Conservation (phyloP, 352 stramenopile genomes). For the Globisporangium megalacanthum region DNA sequence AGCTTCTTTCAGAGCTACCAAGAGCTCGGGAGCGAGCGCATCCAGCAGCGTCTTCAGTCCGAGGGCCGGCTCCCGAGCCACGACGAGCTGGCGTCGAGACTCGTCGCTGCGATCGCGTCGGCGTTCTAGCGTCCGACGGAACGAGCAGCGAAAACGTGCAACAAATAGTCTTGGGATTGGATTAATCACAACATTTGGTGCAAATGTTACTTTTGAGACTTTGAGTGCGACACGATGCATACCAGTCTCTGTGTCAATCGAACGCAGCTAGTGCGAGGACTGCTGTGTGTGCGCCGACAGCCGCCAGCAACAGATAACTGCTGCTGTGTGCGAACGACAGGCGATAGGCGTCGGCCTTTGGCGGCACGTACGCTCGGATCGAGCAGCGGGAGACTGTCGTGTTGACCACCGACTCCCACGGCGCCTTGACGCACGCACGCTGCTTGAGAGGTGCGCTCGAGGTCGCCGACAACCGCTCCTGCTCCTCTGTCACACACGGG, state of each 20-base stretch:
- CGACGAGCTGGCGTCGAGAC: constrained; percentile 50
- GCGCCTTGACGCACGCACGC: constrained; percentile 33
- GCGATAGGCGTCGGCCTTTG: background rate
- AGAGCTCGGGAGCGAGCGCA: constrained; percentile 12
- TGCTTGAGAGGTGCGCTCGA: constrained; percentile 30
- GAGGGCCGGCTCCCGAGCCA: constrained; percentile 44
- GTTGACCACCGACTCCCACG: constrained; percentile 42
- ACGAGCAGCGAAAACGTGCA: background rate
- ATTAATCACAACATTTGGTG: too few relatives aligned
- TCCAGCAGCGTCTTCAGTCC: constrained; percentile 32
- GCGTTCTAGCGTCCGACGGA: constrained; percentile 12
- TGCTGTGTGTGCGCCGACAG: background rate
- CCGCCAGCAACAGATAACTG: background rate
- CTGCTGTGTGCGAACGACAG: background rate
- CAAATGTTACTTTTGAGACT: background rate
- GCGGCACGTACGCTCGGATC: constrained; percentile 44
- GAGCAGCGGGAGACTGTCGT: constrained; percentile 51
- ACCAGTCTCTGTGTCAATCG: background rate
- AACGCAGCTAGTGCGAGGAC: background rate
- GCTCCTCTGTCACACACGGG: constrained; percentile 42
- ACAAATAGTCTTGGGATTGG: background rate
- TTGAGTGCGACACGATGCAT: background rate
- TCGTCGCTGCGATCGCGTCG: constrained; percentile 43
- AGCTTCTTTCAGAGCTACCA: constrained; percentile 15
- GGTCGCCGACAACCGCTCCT: constrained; percentile 26